Evolutionary conservation across 2,329 filamentous ascomycete genomes (phyloP), one percentile per base, ranked within the genome.

Genomic region (Davidsoniella neocaledoniae): DNA sequence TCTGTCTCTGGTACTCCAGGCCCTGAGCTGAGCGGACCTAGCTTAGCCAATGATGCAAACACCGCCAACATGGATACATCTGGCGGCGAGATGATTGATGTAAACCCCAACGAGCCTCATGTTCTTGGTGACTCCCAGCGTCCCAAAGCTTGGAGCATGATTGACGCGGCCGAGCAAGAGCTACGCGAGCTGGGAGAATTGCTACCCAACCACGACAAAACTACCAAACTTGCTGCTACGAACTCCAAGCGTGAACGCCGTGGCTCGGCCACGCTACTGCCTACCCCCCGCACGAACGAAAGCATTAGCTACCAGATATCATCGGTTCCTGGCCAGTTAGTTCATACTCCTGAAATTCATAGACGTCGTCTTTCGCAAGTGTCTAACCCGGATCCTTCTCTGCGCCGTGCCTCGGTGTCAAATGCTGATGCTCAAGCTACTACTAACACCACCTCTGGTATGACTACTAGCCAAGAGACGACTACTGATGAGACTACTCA

Each of bases 141-240:
- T 33, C 43, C 39, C 14, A 53, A 50, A 16, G 51, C 51, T 16
- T 53, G 51, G 57, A 71, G 81, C 36, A 68, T 67, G 0, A 54
- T 58, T 4, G 67, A 76, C 46, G 67, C 76, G 38, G 69, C 83
- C 44, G 63, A 67, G 48, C 71, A 72, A 56, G 63, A 71, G 52
- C 76, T 76, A 56, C 73, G 74, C 0, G 63, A 76, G 55, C 67
- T 56, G 6, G 51, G 51, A 8, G 43, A 53, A 38, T 38, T 53
- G 2, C 51, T 48, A 8, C 6, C 40, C 14, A 48, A 53, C 12
- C 43, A 53, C 17, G 19, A 25, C 21, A 42, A 41, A n/a, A 33
- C n/a, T 17, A 29, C 12, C n/a, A 4, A 33, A 33, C 8, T 9
- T 33, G 3, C 26, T 14, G 37, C 44, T 5, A 29, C 36, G 8